A percentile compares a stretch with the other conserved stretches of the same genome.
phyloP scores from a whole-genome alignment of 176 grass and related monocot species.

The barley (Hordeum vulgare) region MorexV3_pseudomolecules_assembly NC_058519.1:545051125-545051624 shows the following conservation, averaged over 20 bases:
- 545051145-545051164: constrained; percentile 52
- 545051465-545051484: not conserved
- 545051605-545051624: not conserved
- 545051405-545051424: not conserved
- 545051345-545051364: not conserved
- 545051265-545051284: no score
- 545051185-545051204: constrained; percentile 13
- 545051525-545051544: not conserved
- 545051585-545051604: not conserved
- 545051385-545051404: not conserved
- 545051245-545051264: no score
- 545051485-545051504: not conserved
- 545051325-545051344: not conserved
- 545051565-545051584: not conserved
- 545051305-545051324: not conserved
- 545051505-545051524: not conserved
- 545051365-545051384: constrained; percentile 2
- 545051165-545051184: constrained; percentile 1
- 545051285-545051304: no score
- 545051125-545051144: constrained; percentile 92
- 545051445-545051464: not conserved
- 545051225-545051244: not conserved
- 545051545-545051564: not conserved
- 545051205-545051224: not conserved
- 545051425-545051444: not conserved